phyloP scores from a whole-genome alignment of 306 rosid species.

The Vigna radiata region DNA sequence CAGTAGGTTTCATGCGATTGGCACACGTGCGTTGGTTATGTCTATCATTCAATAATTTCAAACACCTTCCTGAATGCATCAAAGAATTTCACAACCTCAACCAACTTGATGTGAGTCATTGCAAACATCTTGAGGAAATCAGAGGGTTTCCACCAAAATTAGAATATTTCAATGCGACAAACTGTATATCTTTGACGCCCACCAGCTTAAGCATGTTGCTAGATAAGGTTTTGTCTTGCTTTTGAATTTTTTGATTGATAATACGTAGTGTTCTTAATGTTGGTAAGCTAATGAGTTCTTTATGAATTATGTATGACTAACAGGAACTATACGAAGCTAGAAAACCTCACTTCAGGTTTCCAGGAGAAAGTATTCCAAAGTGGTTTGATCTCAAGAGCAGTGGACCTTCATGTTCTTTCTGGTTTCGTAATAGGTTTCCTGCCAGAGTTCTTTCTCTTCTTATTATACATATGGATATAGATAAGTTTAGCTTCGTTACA shows the following conservation, averaged over 20 bases:
- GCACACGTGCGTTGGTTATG: rapidly evolving
- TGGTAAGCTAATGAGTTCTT: too few relatives aligned
- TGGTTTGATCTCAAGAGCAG: conserved; percentile 20
- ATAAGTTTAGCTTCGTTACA: rapidly evolving
- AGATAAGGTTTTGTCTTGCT: too few relatives aligned
- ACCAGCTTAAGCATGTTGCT: too few relatives aligned
- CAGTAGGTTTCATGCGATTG: background rate
- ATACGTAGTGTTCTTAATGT: too few relatives aligned
- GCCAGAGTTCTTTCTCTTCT: background rate
- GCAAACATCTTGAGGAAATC: too few relatives aligned
- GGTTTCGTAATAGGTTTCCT: conserved; percentile 5
- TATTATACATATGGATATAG: too few relatives aligned
- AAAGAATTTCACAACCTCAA: background rate
- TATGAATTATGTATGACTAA: too few relatives aligned
- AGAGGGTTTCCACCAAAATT: too few relatives aligned
- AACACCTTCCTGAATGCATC: background rate
- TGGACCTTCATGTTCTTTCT: conserved; percentile 15
- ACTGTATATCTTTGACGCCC: too few relatives aligned
- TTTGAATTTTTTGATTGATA: too few relatives aligned
- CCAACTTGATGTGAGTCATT: background rate
- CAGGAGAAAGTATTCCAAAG: conserved; percentile 22
- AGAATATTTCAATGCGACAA: background rate
- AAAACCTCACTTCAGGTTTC: background rate
- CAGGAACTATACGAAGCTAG: too few relatives aligned
- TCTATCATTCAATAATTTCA: background rate